A percentile compares a stretch with the other conserved stretches of the same genome.
Evolutionary conservation across 371 early-diverging fungal genomes (phyloP).

Genomic region (Mucor irregularis): DNA sequence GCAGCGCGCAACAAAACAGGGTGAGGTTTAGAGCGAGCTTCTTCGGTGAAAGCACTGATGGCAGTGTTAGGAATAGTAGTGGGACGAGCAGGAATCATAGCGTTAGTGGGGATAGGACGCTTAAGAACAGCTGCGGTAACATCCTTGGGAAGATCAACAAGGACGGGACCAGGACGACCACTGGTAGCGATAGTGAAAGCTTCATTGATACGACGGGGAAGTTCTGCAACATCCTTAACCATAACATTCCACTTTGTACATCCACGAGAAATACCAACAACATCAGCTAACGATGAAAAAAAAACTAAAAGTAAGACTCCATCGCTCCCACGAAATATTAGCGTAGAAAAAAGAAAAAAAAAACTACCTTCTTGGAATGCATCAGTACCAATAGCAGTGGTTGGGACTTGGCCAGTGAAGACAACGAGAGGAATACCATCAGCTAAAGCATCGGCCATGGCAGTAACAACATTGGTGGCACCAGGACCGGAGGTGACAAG

Average conservation of each 20-base stretch:
- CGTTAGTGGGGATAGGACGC: constrained; percentile 77
- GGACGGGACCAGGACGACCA: constrained; percentile 97
- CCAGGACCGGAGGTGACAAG: constrained; percentile 98
- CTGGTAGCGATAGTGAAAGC: constrained; percentile 95
- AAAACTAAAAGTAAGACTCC: no score
- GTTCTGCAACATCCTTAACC: constrained; percentile 94
- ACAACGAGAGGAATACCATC: constrained; percentile 96
- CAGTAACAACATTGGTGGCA: constrained; percentile 96
- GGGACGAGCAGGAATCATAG: constrained; percentile 67
- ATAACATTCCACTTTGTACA: constrained; percentile 99
- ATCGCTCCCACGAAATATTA: no score
- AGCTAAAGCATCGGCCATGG: constrained; percentile 95
- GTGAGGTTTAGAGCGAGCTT: constrained; percentile 52
- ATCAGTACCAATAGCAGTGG: constrained; percentile 91
- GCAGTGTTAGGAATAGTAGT: constrained; percentile 54
- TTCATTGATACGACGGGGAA: constrained; percentile 95
- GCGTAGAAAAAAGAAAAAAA: neutral
- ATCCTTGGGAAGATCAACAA: constrained; percentile 97
- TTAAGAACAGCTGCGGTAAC: constrained; percentile 89
- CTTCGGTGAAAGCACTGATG: constrained; percentile 42
- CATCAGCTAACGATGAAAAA: no score
- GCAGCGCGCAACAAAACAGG: constrained; percentile 66
- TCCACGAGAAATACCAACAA: constrained; percentile 92
- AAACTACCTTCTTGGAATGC: constrained; percentile 89
- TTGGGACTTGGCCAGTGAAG: constrained; percentile 93